Evolutionary conservation across 2,329 filamentous ascomycete genomes (phyloP).

Genomic region (Seiridium cupressi): DNA sequence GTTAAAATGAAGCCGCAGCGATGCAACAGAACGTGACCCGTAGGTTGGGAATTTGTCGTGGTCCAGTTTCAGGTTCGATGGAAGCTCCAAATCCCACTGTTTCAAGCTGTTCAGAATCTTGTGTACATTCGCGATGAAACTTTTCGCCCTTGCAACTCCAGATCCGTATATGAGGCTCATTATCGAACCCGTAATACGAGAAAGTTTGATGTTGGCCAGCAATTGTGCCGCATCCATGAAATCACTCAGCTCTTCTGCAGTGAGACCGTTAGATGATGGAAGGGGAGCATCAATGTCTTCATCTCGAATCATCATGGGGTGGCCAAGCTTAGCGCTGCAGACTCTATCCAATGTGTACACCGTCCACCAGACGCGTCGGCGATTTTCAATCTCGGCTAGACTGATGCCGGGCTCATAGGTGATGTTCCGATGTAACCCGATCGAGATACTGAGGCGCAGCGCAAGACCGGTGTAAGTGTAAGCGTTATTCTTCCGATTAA

Average conservation of each 20-base stretch:
- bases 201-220: constrained; percentile 30
- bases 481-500: constrained; percentile 37
- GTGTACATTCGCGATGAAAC: constrained; percentile 21
- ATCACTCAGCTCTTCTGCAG: constrained; percentile 13
- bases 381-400: constrained; percentile 24
- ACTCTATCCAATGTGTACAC: constrained; percentile 34
- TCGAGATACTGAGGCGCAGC: constrained; percentile 31
- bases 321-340: constrained; percentile 40
- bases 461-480: constrained; percentile 35
- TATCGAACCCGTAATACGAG: constrained; percentile 20
- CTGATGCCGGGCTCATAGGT: constrained; percentile 22
- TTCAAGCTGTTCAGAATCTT: constrained; percentile 30
- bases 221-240: constrained; percentile 16
- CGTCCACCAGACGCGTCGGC: constrained; percentile 31
- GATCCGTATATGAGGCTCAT: constrained; percentile 15
- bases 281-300: constrained; percentile 37
- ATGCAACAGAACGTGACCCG: constrained; percentile 15
- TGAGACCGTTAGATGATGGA: constrained; percentile 23
- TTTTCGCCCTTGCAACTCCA: constrained; percentile 1
- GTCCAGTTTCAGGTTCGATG: constrained; percentile 27
- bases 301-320: constrained; percentile 39
- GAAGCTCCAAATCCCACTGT: constrained; percentile 33
- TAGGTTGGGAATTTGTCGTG: constrained; percentile 14
- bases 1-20: constrained; percentile 17
- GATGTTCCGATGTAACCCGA: constrained; percentile 36